Base-by-base conservation (phyloP, 768 basidiomycete genomes). In the Lentinula edodes region DNA sequence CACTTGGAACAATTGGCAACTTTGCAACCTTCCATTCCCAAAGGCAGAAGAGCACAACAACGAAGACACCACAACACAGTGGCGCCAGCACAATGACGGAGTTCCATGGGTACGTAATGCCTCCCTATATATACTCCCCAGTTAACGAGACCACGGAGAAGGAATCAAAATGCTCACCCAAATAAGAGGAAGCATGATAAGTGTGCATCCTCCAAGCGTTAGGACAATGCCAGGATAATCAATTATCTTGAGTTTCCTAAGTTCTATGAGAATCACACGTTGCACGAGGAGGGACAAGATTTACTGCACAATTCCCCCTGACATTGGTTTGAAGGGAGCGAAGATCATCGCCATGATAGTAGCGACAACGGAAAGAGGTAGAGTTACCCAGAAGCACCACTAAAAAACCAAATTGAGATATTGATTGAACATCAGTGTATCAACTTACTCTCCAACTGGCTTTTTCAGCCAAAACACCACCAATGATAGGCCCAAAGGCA, bases 361-460 rank as follows among this genome's bases (percentile, higher is more conserved):
- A 0, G 86, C 80, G 42, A 74, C 66, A 13, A 81, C 70, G 0
- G 87, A 83, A 2, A 87, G 67, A 0, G 89, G 89, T 1, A 90
- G 75, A 23, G 82, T 86, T 50, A 90, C 77, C 84, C 87, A 90
- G 71, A 89, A 88, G 67, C 87, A 88, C 88, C 89, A 89, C 83
- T 86, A 13, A 58, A 48, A 20, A 46, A 3, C 32, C 15, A 48
- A 13, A 28, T 51, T 9, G 10, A 23, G n/a, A 9, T 45, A 45
- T 18, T 50, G 20, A 62, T 18, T 10, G 41, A 23, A 34, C 48
- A 12, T 32, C 43, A 32, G 42, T 3, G 42, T 13, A 7, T 54
- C 56, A 35, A 28, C 80, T 39, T 67, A 85, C 85, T 61, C 82
- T 74, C 88, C 88, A 89, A 52, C 79, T 79, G 2, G 78, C 83